Evolutionary conservation across 306 rosid genomes (phyloP).

Genomic region (Ochetophila trinervis): DNA sequence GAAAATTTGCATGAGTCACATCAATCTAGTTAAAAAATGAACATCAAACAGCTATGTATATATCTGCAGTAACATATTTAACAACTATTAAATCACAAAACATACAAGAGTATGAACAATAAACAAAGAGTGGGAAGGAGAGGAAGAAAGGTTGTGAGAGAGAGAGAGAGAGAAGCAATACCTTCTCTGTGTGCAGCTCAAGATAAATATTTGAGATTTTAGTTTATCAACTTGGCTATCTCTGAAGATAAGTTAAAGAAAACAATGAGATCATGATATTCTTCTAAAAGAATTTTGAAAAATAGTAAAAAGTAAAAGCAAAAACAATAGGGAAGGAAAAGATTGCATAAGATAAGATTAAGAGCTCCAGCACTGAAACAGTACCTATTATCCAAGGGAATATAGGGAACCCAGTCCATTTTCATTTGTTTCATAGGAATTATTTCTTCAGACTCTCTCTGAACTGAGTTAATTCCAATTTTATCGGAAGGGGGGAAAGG

Average conservation of each 20-base stretch:
- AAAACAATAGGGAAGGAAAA: too few species aligned
- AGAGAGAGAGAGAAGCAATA: conserved; percentile 16
- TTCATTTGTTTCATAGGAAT: conserved; percentile 97
- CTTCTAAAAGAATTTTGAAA: too few species aligned
- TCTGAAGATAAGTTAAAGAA: conserved; percentile 45
- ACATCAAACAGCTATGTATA: background rate
- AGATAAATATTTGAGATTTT: conserved; percentile 66
- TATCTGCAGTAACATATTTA: background rate
- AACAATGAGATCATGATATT: conserved; percentile 3
- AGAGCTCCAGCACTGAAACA: conserved; percentile 16
- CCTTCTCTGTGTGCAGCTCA: conserved; percentile 95
- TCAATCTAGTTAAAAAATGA: background rate
- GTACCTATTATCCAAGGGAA: conserved; percentile 53
- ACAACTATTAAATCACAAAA: background rate
- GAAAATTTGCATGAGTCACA: background rate
- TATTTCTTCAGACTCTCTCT: conserved; percentile 83
- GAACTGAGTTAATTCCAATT: conserved; percentile 88
- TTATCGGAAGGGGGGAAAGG: conserved; percentile 89
- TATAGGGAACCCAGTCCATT: conserved; percentile 96
- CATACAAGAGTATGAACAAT: background rate
- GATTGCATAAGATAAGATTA: background rate
- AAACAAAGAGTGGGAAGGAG: conserved; percentile 5
- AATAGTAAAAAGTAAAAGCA: too few species aligned
- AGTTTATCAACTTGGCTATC: conserved; percentile 58
- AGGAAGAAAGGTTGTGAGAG: background rate